Evolutionary conservation across 306 rosid genomes (phyloP), one percentile per base, ranked within the genome.

Genomic region (Trifolium fragiferum): DNA sequence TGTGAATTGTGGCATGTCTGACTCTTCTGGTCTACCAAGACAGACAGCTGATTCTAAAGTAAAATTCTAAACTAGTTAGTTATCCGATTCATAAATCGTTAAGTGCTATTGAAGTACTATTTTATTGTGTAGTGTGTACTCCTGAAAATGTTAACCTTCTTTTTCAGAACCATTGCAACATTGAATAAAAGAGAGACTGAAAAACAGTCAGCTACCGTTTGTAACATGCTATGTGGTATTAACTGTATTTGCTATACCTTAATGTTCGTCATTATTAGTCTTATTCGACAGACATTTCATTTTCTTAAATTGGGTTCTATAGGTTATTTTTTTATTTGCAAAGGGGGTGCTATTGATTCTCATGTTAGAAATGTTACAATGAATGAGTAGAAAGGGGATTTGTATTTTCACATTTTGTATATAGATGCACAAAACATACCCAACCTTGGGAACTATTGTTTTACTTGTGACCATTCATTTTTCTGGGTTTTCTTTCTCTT

Each of bases 131-230:
- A 65, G 70, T 70, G 58, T 76, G 85, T 73, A 82, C 70, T 73
- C 75, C 76, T 66, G 66, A 80, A 76, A 62, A 74, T 68, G 50
- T 68, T 50, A 71, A 65, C 85, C 78, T 72, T 74, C 57, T 78
- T 78, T 86, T 83, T 86, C 90, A 85, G 83, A 85, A 65, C 60
- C 82, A 82, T 73, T 78, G 83, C 71, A 62, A 75, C 73, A 32
- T 61, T 72, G 82, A 66, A 66, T 77, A 75, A 82, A 75, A 73
- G 79, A 78, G 71, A 70, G 73, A 74, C 74, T 66, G 73, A 74
- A 74, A 82, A 49, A 69, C 79, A 78, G 76, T 76, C 75, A 59
- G 82, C 80, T 76, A 44, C 72, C 81, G 68, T 61, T 50, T 73
- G 72, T 72, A 32, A 47, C 70, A 33, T 70, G 69, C 64, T 68